A percentile compares a stretch with the other conserved stretches of the same genome.
Evolutionary conservation across 139 green algal species (phyloP).

Genomic region (Marvania coccoides): DNA sequence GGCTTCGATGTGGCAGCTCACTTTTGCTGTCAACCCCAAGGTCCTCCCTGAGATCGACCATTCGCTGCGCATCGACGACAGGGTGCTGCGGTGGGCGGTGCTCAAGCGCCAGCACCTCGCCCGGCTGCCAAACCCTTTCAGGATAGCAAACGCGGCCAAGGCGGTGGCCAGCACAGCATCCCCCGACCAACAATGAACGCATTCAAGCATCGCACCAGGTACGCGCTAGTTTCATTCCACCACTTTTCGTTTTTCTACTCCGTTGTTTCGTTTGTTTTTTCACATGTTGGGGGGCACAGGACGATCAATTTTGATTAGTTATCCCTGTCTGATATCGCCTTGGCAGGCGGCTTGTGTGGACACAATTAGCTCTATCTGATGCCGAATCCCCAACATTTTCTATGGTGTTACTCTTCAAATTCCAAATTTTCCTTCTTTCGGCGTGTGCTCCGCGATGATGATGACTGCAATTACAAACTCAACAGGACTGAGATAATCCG

Average conservation of each 20-base stretch:
- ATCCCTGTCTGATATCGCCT: constrained; percentile 64
- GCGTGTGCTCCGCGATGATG: constrained; percentile 29
- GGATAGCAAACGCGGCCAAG: constrained; percentile 19
- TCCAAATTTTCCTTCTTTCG: neutral
- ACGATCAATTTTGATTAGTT: constrained; percentile 41
- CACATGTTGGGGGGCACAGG: constrained; percentile 2
- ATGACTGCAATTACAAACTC: constrained; percentile 69
- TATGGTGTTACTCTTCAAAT: too few relatives aligned
- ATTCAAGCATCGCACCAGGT: neutral
- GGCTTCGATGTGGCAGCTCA: constrained; percentile 73
- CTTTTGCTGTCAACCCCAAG: constrained; percentile 44
- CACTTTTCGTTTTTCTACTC: neutral
- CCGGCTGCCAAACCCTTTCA: constrained; percentile 22
- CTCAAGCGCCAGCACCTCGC: constrained; percentile 37
- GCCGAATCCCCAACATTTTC: too few relatives aligned
- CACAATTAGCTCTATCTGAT: constrained; percentile 77
- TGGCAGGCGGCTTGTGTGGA: constrained; percentile 47
- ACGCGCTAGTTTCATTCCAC: neutral
- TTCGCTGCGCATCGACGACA: constrained; percentile 53
- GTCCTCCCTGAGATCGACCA: constrained; percentile 46
- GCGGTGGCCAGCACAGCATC: neutral
- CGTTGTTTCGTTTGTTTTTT: constrained; percentile 2
- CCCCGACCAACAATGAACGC: neutral
- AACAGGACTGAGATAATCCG: constrained; percentile 59
- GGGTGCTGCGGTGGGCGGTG: constrained; percentile 59